Conservation (phyloP, 306 rosid species). For the Malus fusca region DNA sequence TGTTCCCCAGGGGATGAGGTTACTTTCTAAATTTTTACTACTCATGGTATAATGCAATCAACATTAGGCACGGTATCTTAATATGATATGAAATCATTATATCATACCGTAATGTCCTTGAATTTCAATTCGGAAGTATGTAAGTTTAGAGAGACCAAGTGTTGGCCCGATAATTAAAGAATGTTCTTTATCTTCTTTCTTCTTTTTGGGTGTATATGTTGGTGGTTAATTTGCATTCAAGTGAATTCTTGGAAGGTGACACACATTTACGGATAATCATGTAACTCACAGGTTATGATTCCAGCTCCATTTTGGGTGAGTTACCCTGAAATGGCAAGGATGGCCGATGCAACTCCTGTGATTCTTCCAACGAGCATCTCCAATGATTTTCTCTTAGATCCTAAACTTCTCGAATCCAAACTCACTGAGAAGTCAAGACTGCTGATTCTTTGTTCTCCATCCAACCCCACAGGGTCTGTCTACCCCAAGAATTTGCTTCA, state of each 20-base stretch:
- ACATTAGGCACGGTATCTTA: neutral
- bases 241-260: neutral
- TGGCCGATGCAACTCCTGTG: slow-evolving; percentile 94
- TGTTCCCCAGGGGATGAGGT: slow-evolving; percentile 95
- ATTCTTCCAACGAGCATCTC: slow-evolving; percentile 68
- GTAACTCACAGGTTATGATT: slow-evolving; percentile 65
- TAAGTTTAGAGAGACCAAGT: neutral
- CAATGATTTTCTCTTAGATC: slow-evolving; percentile 70
- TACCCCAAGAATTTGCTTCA: slow-evolving; percentile 78
- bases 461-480: slow-evolving; percentile 96
- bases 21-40: neutral
- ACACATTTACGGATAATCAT: neutral
- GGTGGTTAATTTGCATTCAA: neutral
- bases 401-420: slow-evolving; percentile 61
- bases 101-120: neutral
- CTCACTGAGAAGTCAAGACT: slow-evolving; percentile 74
- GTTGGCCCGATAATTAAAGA: neutral
- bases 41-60: neutral
- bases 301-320: slow-evolving; percentile 98
- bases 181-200: neutral
- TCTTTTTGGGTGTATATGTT: neutral
- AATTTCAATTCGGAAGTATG: neutral
- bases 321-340: slow-evolving; percentile 92
- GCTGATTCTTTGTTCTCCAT: slow-evolving; percentile 85
- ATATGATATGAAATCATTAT: neutral